Base-by-base conservation (phyloP, 2,329 filamentous ascomycete species). In the Lasiodiplodia gonubiensis region DNA sequence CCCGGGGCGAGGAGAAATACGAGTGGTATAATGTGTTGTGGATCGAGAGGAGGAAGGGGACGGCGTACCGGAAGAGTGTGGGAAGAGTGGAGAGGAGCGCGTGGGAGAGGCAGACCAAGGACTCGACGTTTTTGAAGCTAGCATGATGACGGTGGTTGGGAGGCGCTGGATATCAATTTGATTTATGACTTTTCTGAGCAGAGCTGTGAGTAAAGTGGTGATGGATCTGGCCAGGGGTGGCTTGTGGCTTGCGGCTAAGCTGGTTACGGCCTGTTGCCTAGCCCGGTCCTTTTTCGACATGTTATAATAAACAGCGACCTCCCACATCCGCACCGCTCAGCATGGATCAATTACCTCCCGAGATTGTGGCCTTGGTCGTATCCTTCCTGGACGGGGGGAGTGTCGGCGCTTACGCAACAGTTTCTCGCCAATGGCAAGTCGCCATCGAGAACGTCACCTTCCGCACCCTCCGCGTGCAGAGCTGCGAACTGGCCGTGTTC, bases 11-110 rank as follows among this genome's bases (percentile, higher is more conserved):
- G 14, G 39, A 48, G 21, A 42, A 66, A 14, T 68, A 68, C 39
- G 51, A 68, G 42, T 68, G 64, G 48, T 57, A 57, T 25, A 68
- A 68, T n/a, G 63, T 68, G 53, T 25, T 68, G n/a, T 60, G 46
- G 37, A 57, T 66, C 4, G 61, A 63, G 35, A 46, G 67, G 39
- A 11, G 48, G 27, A 64, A 68, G 18, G 67, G 51, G 11, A 59
- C 42, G 67, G 55, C 54, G 33, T 37, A 59, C n/a, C 49, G 67
- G 39, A 60, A 66, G 42, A 55, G 52, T 25, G 18, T 68, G 12
- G 63, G 63, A 12, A 23, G 67, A 16, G 23, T 68, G 6, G 67
- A 68, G 42, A 66, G 49, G 53, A 53, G 52, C 21, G 51, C 51
- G 48, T 68, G 63, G 67, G 67, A 68, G 42, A 66, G 49, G 48